phyloP scores from a whole-genome alignment of 1,139 yeast species.

The Magnusiomyces magnusii region DNA sequence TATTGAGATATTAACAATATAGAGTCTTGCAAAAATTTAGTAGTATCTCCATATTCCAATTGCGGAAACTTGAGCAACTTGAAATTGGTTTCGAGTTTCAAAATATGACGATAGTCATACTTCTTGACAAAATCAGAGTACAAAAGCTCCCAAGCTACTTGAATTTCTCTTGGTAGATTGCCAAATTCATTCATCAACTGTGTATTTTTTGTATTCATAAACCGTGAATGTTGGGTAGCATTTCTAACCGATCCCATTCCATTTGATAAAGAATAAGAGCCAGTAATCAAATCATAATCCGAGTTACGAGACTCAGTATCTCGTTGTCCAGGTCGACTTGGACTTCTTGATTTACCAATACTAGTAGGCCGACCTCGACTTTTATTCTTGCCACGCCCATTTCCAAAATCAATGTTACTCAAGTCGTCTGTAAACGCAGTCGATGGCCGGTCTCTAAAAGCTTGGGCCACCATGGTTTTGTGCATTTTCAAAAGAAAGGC shows the following conservation, averaged over 20 bases:
- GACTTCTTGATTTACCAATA: no score
- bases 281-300: no score
- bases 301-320: no score
- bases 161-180: not conserved
- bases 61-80: not conserved
- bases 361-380: not conserved
- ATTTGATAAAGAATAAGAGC: no score
- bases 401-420: no score
- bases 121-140: not conserved
- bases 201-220: not conserved
- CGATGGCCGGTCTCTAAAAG: not conserved
- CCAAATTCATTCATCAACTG: not conserved
- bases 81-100: not conserved
- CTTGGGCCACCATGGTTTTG: not conserved
- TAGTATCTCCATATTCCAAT: not conserved
- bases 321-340: no score
- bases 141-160: not conserved
- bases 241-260: not conserved
- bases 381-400: not conserved
- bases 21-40: constrained; percentile 3
- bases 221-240: not conserved
- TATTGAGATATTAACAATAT: not conserved
- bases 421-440: not conserved
- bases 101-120: not conserved
- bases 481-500: not conserved